Conservation (phyloP, 805 yeast species). For the Zygosaccharomyces pseudorouxii region DNA sequence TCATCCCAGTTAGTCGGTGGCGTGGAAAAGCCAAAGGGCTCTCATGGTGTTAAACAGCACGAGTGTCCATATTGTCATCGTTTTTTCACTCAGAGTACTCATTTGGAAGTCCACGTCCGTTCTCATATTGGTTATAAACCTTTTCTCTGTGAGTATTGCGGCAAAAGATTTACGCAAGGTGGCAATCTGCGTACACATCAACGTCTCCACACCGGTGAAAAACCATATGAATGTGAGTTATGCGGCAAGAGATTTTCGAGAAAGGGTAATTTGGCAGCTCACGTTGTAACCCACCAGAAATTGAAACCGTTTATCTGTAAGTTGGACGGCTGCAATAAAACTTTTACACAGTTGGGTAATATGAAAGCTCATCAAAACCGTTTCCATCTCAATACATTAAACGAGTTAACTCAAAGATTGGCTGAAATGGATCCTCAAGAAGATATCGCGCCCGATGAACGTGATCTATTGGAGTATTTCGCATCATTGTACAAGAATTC, state of each 20-base stretch:
- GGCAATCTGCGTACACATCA: constrained; percentile 84
- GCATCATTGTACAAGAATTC: constrained; percentile 80
- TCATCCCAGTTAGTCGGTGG: constrained; percentile 73
- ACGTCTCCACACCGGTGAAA: constrained; percentile 86
- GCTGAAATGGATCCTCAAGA: constrained; percentile 56
- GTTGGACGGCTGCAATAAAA: constrained; percentile 75
- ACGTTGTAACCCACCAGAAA: constrained; percentile 73
- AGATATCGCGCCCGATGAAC: constrained; percentile 55
- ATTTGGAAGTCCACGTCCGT: constrained; percentile 81
- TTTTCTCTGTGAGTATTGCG: constrained; percentile 72
- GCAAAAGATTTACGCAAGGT: constrained; percentile 81
- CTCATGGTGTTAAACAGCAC: constrained; percentile 45
- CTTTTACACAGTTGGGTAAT: constrained; percentile 88
- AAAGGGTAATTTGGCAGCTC: constrained; percentile 90
- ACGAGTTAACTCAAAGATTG: constrained; percentile 57
- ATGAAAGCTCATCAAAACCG: constrained; percentile 91
- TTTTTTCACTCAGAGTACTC: constrained; percentile 84
- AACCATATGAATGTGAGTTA: constrained; percentile 75
- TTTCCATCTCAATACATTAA: constrained; percentile 71
- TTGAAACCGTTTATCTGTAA: constrained; percentile 74
- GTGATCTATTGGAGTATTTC: constrained; percentile 69
- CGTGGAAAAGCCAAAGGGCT: constrained; percentile 55
- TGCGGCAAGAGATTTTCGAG: constrained; percentile 79
- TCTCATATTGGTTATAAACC: constrained; percentile 87
- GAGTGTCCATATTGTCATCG: constrained; percentile 76